Conservation (phyloP, 148 eudicot species). For the Cornus florida region DNA sequence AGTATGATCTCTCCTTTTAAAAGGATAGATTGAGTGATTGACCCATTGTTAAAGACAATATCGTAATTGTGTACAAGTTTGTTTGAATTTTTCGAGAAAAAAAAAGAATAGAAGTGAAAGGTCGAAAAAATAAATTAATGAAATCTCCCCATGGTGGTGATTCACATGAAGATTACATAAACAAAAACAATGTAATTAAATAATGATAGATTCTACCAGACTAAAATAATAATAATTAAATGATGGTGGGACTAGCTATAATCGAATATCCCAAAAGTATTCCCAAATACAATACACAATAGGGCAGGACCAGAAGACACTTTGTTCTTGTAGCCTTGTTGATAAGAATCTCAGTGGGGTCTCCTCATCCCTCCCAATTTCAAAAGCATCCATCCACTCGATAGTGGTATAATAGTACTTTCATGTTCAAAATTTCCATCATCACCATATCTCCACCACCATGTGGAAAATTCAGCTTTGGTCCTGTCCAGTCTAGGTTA, state of each 20-base stretch:
- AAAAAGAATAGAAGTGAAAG: background rate
- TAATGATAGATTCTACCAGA: background rate
- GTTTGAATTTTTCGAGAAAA: too few species aligned
- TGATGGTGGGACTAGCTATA: background rate
- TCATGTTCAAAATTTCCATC: background rate
- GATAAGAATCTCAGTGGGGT: slow-evolving; percentile 15
- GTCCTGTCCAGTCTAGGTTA: background rate
- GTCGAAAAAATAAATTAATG: background rate
- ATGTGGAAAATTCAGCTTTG: background rate
- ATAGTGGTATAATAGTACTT: background rate
- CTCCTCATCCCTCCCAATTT: background rate
- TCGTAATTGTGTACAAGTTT: too few species aligned
- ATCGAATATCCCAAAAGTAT: slow-evolving; percentile 5
- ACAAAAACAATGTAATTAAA: background rate
- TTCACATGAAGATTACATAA: background rate
- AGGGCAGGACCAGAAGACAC: background rate
- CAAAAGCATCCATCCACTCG: background rate
- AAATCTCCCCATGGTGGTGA: background rate
- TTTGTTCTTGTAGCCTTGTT: slow-evolving; percentile 15
- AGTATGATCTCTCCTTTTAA: too few species aligned
- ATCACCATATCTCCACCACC: background rate
- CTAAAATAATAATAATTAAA: background rate
- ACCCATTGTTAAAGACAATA: too few species aligned
- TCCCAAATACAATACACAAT: background rate
- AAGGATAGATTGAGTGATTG: too few species aligned